These are phyloP conservation scores for Candida awuae DNA, from an alignment of 805 yeast genomes.

Conservation along the genomic window DNA sequence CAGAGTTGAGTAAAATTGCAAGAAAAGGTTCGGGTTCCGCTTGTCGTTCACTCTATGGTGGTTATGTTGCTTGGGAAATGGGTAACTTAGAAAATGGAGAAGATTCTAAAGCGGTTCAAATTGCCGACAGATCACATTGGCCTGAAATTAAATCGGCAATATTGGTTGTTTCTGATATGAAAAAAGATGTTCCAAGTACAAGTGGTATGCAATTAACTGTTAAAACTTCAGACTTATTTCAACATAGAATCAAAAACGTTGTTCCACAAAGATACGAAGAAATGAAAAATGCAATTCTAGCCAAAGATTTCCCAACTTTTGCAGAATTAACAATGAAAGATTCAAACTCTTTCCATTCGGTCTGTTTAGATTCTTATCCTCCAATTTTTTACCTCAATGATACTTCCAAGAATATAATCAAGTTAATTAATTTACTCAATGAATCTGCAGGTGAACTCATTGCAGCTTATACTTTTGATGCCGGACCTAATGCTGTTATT, in stretches of 20 bases:
- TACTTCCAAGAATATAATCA: slow-evolving; percentile 75
- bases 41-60: slow-evolving; percentile 94
- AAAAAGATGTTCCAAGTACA: slow-evolving; percentile 92
- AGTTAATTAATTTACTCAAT: slow-evolving; percentile 71
- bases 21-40: slow-evolving; percentile 99
- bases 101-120: slow-evolving; percentile 90
- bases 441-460: slow-evolving; percentile 54
- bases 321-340: slow-evolving; percentile 93
- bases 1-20: slow-evolving; percentile 87
- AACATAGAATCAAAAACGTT: slow-evolving; percentile 66
- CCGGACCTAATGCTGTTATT: slow-evolving; percentile 98
- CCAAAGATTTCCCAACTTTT: slow-evolving; percentile 70
- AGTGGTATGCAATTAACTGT: slow-evolving; percentile 97
- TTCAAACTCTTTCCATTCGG: slow-evolving; percentile 95
- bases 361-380: slow-evolving; percentile 91
- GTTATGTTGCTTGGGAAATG: slow-evolving; percentile 99
- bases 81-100: slow-evolving; percentile 69
- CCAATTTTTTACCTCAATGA: slow-evolving; percentile 94
- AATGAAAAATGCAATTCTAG: slow-evolving; percentile 70
- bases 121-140: slow-evolving; percentile 84
- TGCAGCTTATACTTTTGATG: slow-evolving; percentile 97
- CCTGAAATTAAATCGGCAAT: slow-evolving; percentile 87
- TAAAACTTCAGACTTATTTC: slow-evolving; percentile 76
- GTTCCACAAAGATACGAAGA: slow-evolving; percentile 80
- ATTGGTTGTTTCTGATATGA: slow-evolving; percentile 84